Evolutionary conservation across 768 basidiomycete species (phyloP).

Genomic region (Pleurotus platypus): DNA sequence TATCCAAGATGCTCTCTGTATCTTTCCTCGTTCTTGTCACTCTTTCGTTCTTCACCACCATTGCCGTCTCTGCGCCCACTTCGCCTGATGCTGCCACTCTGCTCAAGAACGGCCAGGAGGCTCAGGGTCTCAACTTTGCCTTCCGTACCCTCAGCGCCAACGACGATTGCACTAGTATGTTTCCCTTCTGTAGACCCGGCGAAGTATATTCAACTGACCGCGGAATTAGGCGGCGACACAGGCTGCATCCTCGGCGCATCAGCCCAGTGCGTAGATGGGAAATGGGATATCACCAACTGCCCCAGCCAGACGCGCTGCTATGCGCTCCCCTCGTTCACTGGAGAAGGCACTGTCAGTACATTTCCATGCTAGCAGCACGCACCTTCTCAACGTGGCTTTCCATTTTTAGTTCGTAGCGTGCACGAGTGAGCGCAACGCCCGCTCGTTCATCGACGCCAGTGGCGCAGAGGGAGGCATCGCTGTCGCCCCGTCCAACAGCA

Average conservation of each 20-base stretch:
- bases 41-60: slow-evolving; percentile 7
- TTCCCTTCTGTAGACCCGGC: background rate
- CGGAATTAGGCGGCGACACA: slow-evolving; percentile 30
- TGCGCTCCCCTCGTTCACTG: slow-evolving; percentile 42
- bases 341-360: slow-evolving; percentile 41
- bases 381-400: background rate
- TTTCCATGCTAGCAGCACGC: background rate
- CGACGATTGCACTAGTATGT: slow-evolving; percentile 44
- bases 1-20: background rate
- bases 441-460: slow-evolving; percentile 39
- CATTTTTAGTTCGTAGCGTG: slow-evolving; percentile 41
- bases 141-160: slow-evolving; percentile 35
- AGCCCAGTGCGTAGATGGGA: slow-evolving; percentile 36
- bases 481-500: slow-evolving; percentile 11
- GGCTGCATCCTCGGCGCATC: slow-evolving; percentile 41
- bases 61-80: slow-evolving; percentile 10
- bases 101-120: slow-evolving; percentile 42
- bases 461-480: slow-evolving; percentile 41
- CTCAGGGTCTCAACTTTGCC: slow-evolving; percentile 47
- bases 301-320: slow-evolving; percentile 39
- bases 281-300: slow-evolving; percentile 39
- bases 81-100: slow-evolving; percentile 37
- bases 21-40: background rate
- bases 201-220: too few species aligned
- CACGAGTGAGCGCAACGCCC: slow-evolving; percentile 45